A percentile compares a stretch with the other conserved stretches of the same genome.
phyloP scores from a whole-genome alignment of 345 rosid species.

The Passiflora organensis region DNA sequence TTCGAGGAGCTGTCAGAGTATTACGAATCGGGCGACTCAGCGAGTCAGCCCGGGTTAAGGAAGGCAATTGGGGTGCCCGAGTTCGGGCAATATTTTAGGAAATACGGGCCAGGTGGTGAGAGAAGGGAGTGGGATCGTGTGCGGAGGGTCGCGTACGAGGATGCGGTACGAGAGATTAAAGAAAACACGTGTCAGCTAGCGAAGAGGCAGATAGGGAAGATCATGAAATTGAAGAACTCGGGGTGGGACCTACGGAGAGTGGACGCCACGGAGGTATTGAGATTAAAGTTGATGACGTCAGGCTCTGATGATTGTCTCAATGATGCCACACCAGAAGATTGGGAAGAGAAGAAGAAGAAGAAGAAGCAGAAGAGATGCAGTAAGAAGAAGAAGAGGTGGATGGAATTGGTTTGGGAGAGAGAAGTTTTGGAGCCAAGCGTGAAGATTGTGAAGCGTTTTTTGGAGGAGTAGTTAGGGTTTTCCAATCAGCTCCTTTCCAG shows the following conservation, averaged over 20 bases:
- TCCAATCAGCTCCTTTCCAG: conserved; percentile 27
- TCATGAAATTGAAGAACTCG: conserved; percentile 37
- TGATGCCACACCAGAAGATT: conserved; percentile 61
- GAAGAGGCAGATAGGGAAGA: conserved; percentile 67
- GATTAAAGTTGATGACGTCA: conserved; percentile 22
- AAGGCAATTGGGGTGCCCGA: conserved; percentile 94
- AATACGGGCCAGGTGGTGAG: conserved; percentile 33
- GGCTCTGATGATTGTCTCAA: conserved; percentile 27
- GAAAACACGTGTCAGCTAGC: conserved; percentile 77
- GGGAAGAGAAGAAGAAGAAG: conserved; percentile 26
- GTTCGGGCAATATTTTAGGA: conserved; percentile 54
- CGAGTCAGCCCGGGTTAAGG: conserved; percentile 40
- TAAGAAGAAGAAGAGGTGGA: conserved; percentile 15
- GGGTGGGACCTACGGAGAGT: conserved; percentile 75
- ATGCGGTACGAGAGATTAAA: conserved; percentile 65
- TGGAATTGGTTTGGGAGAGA: conserved; percentile 64
- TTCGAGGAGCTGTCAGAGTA: conserved; percentile 56
- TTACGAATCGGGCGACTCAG: conserved; percentile 30
- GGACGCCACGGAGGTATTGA: conserved; percentile 68
- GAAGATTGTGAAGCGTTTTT: conserved; percentile 63
- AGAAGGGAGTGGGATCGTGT: conserved; percentile 24
- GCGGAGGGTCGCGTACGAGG: conserved; percentile 47
- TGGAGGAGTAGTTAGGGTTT: conserved; percentile 44
- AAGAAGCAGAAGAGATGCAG: neutral
- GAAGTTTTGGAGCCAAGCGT: conserved; percentile 59